Percentiles rank a stretch among this genome's conserved stretches.
Evolutionary conservation across 2,329 filamentous ascomycete species (phyloP).

Genomic region (Microdochium trichocladiopsis): DNA sequence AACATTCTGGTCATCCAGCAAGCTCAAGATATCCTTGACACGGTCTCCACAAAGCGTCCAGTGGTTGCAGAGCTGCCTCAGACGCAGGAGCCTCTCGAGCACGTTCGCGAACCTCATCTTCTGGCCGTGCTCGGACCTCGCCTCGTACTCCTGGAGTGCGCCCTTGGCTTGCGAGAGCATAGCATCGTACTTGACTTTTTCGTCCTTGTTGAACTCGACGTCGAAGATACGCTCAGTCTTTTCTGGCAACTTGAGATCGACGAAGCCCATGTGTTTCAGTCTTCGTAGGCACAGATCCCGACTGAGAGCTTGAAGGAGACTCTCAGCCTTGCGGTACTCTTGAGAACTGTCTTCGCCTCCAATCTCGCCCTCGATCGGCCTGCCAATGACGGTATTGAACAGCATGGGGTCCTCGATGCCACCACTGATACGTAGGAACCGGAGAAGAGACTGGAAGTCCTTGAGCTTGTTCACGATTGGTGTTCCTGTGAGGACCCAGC

Average conservation of each 20-base stretch:
- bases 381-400: constrained; percentile 66
- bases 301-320: constrained; percentile 70
- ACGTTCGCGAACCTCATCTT: constrained; percentile 63
- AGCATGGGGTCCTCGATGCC: constrained; percentile 66
- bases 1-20: constrained; percentile 60
- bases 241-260: constrained; percentile 71
- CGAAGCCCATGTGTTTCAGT: constrained; percentile 82
- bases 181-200: constrained; percentile 70
- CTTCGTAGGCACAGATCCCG: constrained; percentile 72
- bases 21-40: constrained; percentile 62
- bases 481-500: constrained; percentile 76
- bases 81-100: constrained; percentile 72
- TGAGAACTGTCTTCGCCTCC: constrained; percentile 7
- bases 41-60: constrained; percentile 76
- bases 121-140: constrained; percentile 30
- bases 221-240: constrained; percentile 73
- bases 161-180: constrained; percentile 71
- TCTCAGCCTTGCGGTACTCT: constrained; percentile 49
- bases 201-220: constrained; percentile 65
- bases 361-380: constrained; percentile 46
- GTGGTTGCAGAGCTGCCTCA: constrained; percentile 86
- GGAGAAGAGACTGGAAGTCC: constrained; percentile 73
- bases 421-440: constrained; percentile 69
- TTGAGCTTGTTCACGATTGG: constrained; percentile 78
- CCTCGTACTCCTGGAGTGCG: constrained; percentile 54